Evolutionary conservation across 331 rosid species (phyloP).

Genomic region (Spiraea crenata): DNA sequence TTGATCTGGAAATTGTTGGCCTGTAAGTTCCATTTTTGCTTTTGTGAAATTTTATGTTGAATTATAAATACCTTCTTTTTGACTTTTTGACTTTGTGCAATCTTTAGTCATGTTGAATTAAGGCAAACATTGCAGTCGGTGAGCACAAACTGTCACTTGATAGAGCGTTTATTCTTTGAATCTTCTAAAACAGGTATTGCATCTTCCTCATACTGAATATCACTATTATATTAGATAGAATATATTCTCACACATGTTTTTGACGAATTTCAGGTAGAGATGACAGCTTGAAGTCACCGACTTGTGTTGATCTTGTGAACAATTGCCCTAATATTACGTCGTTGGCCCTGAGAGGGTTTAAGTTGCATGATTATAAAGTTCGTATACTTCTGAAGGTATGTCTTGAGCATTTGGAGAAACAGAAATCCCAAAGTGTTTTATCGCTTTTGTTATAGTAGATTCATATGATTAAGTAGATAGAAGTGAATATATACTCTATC

Average conservation of each 20-base stretch:
- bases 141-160: constrained; percentile 70
- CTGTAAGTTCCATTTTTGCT: constrained; percentile 59
- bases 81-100: constrained; percentile 18
- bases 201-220: constrained; percentile 20
- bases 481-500: background rate
- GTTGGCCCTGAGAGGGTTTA: constrained; percentile 93
- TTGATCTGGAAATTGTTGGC: constrained; percentile 96
- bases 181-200: constrained; percentile 80
- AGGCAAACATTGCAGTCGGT: constrained; percentile 90
- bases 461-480: background rate
- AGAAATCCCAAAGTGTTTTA: background rate
- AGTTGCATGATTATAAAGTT: constrained; percentile 85
- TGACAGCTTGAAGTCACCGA: constrained; percentile 90
- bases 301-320: constrained; percentile 64
- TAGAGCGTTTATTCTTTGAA: constrained; percentile 92
- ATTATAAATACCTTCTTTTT: constrained; percentile 9
- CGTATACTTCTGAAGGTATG: constrained; percentile 87
- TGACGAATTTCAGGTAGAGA: constrained; percentile 74
- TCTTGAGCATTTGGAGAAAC: constrained; percentile 12
- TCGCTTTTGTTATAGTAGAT: background rate
- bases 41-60: constrained; percentile 7
- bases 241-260: constrained; percentile 33
- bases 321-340: constrained; percentile 76
- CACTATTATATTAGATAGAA: constrained; percentile 5
- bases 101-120: constrained; percentile 81